These are phyloP conservation scores for Rhynchospora tenuis DNA, from an alignment of 176 grass and related monocot species.

Conservation along the genomic window DNA sequence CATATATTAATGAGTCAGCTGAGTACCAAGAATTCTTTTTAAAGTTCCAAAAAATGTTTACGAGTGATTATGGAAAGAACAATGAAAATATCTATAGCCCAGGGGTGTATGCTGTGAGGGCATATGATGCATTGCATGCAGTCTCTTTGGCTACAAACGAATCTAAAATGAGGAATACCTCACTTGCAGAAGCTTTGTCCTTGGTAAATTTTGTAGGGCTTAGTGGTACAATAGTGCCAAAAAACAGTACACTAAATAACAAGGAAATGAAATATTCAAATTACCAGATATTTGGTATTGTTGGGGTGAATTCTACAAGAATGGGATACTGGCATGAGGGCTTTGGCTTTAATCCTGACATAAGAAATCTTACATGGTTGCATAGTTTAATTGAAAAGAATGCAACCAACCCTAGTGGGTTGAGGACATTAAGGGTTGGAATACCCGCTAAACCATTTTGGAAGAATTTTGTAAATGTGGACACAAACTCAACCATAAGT, in stretches of 20 bases:
- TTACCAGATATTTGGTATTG: slow-evolving; percentile 25
- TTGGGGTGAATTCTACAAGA: neutral
- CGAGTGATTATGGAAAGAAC: neutral
- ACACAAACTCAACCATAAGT: neutral
- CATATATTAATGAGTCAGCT: slow-evolving; percentile 17
- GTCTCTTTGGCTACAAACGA: neutral
- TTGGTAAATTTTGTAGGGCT: slow-evolving; percentile 14
- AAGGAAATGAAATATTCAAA: neutral
- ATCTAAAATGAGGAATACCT: neutral
- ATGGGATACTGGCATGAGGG: slow-evolving; percentile 26
- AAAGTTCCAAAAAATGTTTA: neutral
- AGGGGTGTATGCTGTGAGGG: slow-evolving; percentile 5
- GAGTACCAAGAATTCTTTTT: slow-evolving; percentile 11
- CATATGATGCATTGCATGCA: slow-evolving; percentile 28
- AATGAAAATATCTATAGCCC: slow-evolving; percentile 3
- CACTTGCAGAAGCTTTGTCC: neutral
- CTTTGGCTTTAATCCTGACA: neutral
- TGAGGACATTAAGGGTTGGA: slow-evolving; percentile 20
- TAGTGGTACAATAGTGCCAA: neutral
- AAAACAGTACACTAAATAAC: neutral
- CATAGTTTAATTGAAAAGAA: neutral
- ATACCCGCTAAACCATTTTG: slow-evolving; percentile 20
- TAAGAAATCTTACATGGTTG: neutral
- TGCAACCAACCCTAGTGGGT: slow-evolving; percentile 16
- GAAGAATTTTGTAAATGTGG: slow-evolving; percentile 23